Evolutionary conservation across 352 stramenopile species (phyloP).

Genomic region (Elongisporangium anandrum): DNA sequence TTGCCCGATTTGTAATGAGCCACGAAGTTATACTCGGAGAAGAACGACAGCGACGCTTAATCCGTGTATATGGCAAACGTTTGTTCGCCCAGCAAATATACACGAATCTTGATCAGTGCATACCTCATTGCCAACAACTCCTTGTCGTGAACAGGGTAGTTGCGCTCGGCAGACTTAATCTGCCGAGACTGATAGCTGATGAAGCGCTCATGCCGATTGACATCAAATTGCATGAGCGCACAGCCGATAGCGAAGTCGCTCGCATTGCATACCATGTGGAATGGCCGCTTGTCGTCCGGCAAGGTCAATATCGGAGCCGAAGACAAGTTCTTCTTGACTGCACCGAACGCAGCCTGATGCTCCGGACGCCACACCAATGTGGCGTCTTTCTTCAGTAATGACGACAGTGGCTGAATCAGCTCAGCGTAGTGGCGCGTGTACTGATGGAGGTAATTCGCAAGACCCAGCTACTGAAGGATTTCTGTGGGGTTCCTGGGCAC

Average conservation of each 20-base stretch:
- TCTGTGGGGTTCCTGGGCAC: conserved; percentile 1
- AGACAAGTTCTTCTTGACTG: conserved; percentile 7
- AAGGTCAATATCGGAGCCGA: conserved; percentile 9
- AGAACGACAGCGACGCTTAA: conserved; percentile 19
- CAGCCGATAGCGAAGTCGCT: conserved; percentile 17
- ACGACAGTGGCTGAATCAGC: conserved; percentile 6
- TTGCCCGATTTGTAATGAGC: conserved; percentile 18
- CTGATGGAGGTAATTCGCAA: conserved; percentile 19
- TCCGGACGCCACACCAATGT: conserved; percentile 7
- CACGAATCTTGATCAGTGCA: conserved; percentile 19
- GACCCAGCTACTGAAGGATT: conserved; percentile 9
- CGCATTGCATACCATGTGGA: conserved; percentile 21
- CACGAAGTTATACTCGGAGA: conserved; percentile 19
- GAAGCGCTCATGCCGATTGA: conserved; percentile 9
- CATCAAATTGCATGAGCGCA: conserved; percentile 14
- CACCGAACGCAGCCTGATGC: conserved; percentile 11
- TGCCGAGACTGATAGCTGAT: conserved; percentile 21
- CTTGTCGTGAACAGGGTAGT: conserved; percentile 21
- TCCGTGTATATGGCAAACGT: conserved; percentile 21
- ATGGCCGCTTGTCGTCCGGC: conserved; percentile 4
- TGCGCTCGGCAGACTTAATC: conserved; percentile 13
- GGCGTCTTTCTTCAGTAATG: conserved; percentile 13
- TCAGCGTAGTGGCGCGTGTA: conserved; percentile 14
- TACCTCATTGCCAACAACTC: conserved; percentile 20
- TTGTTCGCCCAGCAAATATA: conserved; percentile 16